A percentile compares a stretch with the other conserved stretches of the same genome.
phyloP scores from a whole-genome alignment of 2,329 filamentous ascomycete species.

The Claviceps paspali region DNA sequence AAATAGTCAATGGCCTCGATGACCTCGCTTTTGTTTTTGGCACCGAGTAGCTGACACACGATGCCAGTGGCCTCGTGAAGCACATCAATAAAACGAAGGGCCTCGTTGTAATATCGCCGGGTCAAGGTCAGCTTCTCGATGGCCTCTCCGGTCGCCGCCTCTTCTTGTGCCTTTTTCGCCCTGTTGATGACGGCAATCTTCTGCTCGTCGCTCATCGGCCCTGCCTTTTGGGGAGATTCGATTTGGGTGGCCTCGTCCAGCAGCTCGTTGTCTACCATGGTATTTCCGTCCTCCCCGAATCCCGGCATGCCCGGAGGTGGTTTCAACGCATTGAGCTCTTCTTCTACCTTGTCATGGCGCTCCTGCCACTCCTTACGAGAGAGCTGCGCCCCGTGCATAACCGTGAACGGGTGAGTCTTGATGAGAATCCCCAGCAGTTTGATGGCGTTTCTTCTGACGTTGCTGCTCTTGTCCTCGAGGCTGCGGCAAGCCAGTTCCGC shows the following conservation, averaged over 20 bases:
- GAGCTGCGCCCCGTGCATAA: constrained; percentile 79
- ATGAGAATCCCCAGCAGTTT: constrained; percentile 80
- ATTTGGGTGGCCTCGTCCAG: constrained; percentile 81
- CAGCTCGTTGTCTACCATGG: constrained; percentile 59
- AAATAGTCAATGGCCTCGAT: constrained; percentile 99
- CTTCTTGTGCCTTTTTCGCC: constrained; percentile 68
- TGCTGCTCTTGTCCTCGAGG: constrained; percentile 94
- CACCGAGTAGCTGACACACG: constrained; percentile 77
- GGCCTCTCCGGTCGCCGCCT: constrained; percentile 76
- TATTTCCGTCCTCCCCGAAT: constrained; percentile 47
- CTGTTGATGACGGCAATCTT: constrained; percentile 60
- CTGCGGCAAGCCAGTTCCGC: constrained; percentile 79
- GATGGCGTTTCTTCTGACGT: constrained; percentile 87
- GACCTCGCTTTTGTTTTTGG: constrained; percentile 94
- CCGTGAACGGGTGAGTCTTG: constrained; percentile 85
- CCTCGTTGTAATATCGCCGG: constrained; percentile 83
- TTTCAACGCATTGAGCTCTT: constrained; percentile 65
- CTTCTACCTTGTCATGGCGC: constrained; percentile 67
- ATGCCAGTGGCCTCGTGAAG: constrained; percentile 68
- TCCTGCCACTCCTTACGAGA: constrained; percentile 73
- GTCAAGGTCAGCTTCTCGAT: constrained; percentile 80
- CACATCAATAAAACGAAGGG: constrained; percentile 83
- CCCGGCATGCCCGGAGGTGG: constrained; percentile 57
- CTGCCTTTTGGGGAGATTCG: constrained; percentile 51
- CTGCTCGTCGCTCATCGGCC: constrained; percentile 63